Conservation (phyloP, 2,329 filamentous ascomycete species). For the Hymenoscyphus albidus region DNA sequence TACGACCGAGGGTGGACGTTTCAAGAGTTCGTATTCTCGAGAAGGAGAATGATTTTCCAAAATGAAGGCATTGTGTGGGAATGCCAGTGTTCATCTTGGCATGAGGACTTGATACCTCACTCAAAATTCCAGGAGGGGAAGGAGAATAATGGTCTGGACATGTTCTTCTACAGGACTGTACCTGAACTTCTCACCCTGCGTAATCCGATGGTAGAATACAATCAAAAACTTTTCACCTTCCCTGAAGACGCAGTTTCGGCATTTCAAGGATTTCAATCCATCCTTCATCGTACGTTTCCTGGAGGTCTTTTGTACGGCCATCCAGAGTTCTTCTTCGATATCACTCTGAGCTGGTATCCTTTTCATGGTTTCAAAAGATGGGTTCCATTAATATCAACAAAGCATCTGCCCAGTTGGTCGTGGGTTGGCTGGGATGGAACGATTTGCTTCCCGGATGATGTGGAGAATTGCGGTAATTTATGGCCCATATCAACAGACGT, state of each 20-base stretch:
- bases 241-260: background rate
- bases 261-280: background rate
- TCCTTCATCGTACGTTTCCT: background rate
- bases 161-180: too few relatives aligned
- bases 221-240: background rate
- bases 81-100: background rate
- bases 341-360: background rate
- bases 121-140: background rate
- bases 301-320: background rate
- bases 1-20: constrained; percentile 6
- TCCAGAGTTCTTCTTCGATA: constrained; percentile 1
- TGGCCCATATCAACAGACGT: background rate
- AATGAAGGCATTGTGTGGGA: background rate
- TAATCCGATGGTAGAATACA: background rate
- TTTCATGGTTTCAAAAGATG: background rate
- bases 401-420: background rate
- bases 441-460: background rate
- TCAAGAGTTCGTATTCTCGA: constrained; percentile 1
- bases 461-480: background rate
- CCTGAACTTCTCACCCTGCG: background rate
- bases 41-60: background rate
- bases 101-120: background rate
- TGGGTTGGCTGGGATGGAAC: background rate
- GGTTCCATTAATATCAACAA: background rate
- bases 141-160: too few relatives aligned